These are phyloP conservation scores for Moniliella sp. DNA, from an alignment of 1,284 basidiomycete species.

Conservation along the genomic window DNA sequence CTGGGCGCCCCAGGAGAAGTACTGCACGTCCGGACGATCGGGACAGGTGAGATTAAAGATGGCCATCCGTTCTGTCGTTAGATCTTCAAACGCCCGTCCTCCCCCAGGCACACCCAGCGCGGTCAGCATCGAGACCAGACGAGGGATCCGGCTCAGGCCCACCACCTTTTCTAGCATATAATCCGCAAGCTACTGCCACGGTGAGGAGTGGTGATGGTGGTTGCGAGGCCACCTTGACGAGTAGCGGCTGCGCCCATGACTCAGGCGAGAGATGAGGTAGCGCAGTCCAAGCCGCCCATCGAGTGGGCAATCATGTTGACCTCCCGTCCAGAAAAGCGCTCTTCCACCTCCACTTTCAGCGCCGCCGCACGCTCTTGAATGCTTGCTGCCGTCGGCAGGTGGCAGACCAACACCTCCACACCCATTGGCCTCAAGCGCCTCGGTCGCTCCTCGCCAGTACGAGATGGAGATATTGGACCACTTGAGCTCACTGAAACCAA, in stretches of 20 bases:
- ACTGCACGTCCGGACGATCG: conserved; percentile 53
- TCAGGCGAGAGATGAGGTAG: conserved; percentile 44
- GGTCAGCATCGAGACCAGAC: conserved; percentile 46
- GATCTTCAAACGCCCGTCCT: conserved; percentile 66
- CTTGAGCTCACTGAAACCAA: conserved; percentile 32
- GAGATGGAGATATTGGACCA: conserved; percentile 62
- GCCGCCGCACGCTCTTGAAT: conserved; percentile 57
- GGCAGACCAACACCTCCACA: conserved; percentile 73
- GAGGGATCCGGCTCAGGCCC: conserved; percentile 4
- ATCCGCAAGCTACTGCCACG: conserved; percentile 76
- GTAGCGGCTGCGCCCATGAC: conserved; percentile 42
- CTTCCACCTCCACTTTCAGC: conserved; percentile 55
- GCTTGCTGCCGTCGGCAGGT: conserved; percentile 50
- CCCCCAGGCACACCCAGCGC: conserved; percentile 63
- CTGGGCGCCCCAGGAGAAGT: conserved; percentile 77
- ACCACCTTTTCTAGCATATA: conserved; percentile 53
- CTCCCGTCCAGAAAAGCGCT: conserved; percentile 49
- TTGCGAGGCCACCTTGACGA: conserved; percentile 56
- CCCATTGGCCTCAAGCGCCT: conserved; percentile 65
- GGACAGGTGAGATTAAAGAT: conserved; percentile 66
- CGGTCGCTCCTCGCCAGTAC: conserved; percentile 83
- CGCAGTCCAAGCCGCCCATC: conserved; percentile 84
- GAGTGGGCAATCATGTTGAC: conserved; percentile 83
- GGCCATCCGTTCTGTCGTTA: conserved; percentile 65
- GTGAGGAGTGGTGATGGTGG: conserved; percentile 78